phyloP scores from a whole-genome alignment of 2,329 filamentous ascomycete genomes.

The Emmonsia crescens region DNA sequence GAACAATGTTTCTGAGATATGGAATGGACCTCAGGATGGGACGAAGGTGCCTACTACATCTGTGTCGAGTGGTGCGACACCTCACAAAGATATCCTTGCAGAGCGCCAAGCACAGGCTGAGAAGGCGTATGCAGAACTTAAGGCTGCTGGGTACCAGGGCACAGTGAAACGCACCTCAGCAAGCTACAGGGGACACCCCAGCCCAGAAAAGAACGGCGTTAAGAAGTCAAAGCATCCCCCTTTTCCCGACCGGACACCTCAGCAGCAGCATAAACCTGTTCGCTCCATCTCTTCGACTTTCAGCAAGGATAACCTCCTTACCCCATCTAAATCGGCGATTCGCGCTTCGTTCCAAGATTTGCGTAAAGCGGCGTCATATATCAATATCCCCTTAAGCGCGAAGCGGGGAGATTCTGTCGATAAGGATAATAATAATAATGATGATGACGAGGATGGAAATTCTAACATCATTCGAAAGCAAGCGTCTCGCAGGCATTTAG shows the following conservation, averaged over 20 bases:
- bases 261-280: neutral
- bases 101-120: conserved; percentile 38
- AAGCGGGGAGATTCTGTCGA: neutral
- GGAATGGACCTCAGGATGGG: conserved; percentile 37
- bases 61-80: neutral
- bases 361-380: conserved; percentile 22
- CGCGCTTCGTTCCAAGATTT: conserved; percentile 27
- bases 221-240: neutral
- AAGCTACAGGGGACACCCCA: neutral
- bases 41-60: conserved; percentile 26
- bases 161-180: conserved; percentile 15
- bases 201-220: neutral
- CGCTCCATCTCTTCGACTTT: neutral
- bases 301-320: conserved; percentile 4
- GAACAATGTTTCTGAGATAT: conserved; percentile 32
- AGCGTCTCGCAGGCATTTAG: conserved; percentile 46
- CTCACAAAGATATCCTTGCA: conserved; percentile 28
- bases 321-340: conserved; percentile 16
- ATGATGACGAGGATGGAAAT: neutral
- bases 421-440: neutral
- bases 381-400: neutral
- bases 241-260: neutral
- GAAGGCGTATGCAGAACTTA: conserved; percentile 44
- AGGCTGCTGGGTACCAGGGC: conserved; percentile 40
- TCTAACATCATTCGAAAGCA: conserved; percentile 30